A percentile compares a stretch with the other conserved stretches of the same genome.
Conservation (phyloP, 1,139 yeast genomes). For the Hansenula anomala region DNA sequence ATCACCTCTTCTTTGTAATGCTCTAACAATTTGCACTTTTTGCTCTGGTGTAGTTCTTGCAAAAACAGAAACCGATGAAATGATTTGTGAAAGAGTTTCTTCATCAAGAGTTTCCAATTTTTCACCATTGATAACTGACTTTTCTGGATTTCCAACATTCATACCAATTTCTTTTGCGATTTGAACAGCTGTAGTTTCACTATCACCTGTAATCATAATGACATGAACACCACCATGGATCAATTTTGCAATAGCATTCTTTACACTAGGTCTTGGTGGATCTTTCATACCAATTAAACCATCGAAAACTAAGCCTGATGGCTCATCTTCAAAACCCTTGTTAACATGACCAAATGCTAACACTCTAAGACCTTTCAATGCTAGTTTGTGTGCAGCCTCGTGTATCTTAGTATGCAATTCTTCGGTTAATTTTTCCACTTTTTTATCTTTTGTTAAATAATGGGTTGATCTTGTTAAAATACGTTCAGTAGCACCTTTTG, state of each 20-base stretch:
- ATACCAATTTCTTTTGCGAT: conserved; percentile 93
- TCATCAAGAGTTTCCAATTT: conserved; percentile 69
- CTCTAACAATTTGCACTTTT: conserved; percentile 86
- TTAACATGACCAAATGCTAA: conserved; percentile 65
- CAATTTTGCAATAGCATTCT: conserved; percentile 62
- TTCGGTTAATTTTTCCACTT: conserved; percentile 44
- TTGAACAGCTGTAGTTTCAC: conserved; percentile 86
- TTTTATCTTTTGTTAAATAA: conserved; percentile 57
- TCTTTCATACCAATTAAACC: conserved; percentile 95
- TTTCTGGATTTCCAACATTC: conserved; percentile 60
- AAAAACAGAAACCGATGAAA: conserved; percentile 81
- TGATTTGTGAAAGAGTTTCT: conserved; percentile 64
- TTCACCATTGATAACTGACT: conserved; percentile 77
- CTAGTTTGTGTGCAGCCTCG: conserved; percentile 58
- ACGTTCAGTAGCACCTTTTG: conserved; percentile 87
- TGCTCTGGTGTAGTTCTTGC: conserved; percentile 98
- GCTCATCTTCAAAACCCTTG: conserved; percentile 33
- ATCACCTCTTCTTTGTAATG: conserved; percentile 88
- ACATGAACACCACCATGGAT: conserved; percentile 93
- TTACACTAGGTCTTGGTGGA: conserved; percentile 89
- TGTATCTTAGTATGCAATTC: conserved; percentile 41
- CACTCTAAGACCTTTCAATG: conserved; percentile 82
- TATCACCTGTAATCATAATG: conserved; percentile 96
- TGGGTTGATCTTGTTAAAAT: conserved; percentile 58
- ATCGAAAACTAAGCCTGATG: conserved; percentile 61